Conservation (phyloP, 371 early-diverging fungal genomes). For the Mucor piriformis region DNA sequence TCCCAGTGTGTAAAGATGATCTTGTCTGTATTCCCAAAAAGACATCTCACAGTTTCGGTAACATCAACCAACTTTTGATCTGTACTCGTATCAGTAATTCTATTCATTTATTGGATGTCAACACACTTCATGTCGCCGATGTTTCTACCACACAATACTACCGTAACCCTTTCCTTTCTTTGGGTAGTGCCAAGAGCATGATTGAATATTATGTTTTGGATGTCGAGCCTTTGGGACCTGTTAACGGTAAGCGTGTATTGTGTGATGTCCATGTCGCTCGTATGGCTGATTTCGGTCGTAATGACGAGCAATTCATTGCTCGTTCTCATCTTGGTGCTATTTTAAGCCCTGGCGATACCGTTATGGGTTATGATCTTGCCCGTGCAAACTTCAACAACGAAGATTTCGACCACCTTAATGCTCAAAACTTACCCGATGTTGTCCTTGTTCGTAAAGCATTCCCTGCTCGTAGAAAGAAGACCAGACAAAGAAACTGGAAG, state of each 20-base stretch:
- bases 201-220: slow-evolving; percentile 94
- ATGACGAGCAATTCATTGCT: slow-evolving; percentile 83
- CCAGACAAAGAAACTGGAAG: slow-evolving; percentile 88
- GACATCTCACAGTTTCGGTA: slow-evolving; percentile 82
- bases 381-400: slow-evolving; percentile 92
- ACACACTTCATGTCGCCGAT: slow-evolving; percentile 78
- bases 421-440: slow-evolving; percentile 80
- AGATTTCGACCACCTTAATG: slow-evolving; percentile 71
- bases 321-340: slow-evolving; percentile 94
- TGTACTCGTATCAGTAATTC: slow-evolving; percentile 88
- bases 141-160: slow-evolving; percentile 79
- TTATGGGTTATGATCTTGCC: slow-evolving; percentile 88
- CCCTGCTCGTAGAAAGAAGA: slow-evolving; percentile 86
- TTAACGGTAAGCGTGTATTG: slow-evolving; percentile 72
- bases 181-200: slow-evolving; percentile 77
- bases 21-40: slow-evolving; percentile 88
- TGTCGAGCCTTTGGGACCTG: slow-evolving; percentile 82
- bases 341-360: slow-evolving; percentile 90
- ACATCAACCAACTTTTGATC: slow-evolving; percentile 82
- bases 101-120: slow-evolving; percentile 84
- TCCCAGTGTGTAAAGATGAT: slow-evolving; percentile 98
- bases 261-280: slow-evolving; percentile 83
- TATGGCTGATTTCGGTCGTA: slow-evolving; percentile 80
- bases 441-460: slow-evolving; percentile 90
- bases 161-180: slow-evolving; percentile 78